Percentiles rank a stretch among this genome's conserved stretches.
Conservation (phyloP, 495 filamentous ascomycete species). For the Cercophora sp. region DNA sequence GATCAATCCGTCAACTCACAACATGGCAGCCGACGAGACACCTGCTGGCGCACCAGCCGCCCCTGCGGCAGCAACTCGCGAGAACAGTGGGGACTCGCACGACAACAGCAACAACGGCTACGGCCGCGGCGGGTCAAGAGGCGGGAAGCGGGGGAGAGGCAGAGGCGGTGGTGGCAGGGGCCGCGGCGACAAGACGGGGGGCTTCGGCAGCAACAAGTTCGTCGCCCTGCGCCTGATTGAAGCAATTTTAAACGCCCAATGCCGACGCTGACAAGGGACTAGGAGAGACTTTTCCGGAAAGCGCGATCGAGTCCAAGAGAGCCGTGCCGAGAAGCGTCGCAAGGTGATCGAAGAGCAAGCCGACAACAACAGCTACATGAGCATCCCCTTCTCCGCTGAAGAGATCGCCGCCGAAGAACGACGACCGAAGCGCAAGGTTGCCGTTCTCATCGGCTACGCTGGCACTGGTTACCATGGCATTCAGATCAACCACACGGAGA, state of each 20-base stretch:
- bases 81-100: not conserved
- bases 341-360: slow-evolving; percentile 41
- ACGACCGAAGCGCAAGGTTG: slow-evolving; percentile 91
- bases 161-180: slow-evolving; percentile 11
- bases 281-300: slow-evolving; percentile 47
- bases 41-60: not conserved
- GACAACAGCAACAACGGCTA: too few relatives aligned
- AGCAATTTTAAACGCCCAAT: slow-evolving; percentile 5
- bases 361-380: slow-evolving; percentile 36
- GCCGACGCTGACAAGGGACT: slow-evolving; percentile 27
- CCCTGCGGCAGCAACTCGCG: not conserved
- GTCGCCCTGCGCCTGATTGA: slow-evolving; percentile 1
- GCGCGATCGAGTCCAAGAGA: slow-evolving; percentile 55
- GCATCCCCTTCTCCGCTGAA: slow-evolving; percentile 49
- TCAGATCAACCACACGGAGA: slow-evolving; percentile 74
- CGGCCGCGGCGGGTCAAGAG: not conserved
- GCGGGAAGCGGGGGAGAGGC: slow-evolving; percentile 5
- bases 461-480: slow-evolving; percentile 97
- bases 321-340: slow-evolving; percentile 54
- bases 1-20: slow-evolving; percentile 9
- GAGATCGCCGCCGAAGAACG: slow-evolving; percentile 82
- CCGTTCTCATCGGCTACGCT: slow-evolving; percentile 89
- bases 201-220: slow-evolving; percentile 25
- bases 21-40: slow-evolving; percentile 17
- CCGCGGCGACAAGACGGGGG: slow-evolving; percentile 21